Conservation (phyloP, 2,329 filamentous ascomycete species). For the Pseudopyricularia cyperi region DNA sequence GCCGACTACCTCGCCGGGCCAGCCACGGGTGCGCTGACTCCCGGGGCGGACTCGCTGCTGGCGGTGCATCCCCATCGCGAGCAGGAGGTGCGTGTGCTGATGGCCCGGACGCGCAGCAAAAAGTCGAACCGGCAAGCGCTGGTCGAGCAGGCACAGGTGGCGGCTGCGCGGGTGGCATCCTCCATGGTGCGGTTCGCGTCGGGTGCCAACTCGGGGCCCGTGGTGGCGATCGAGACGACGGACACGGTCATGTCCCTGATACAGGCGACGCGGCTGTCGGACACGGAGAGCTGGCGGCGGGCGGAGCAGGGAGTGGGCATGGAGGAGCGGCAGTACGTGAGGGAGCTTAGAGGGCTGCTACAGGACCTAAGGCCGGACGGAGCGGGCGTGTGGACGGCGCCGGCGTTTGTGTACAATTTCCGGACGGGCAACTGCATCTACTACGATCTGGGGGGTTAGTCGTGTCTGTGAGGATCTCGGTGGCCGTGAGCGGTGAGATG, state of each 20-base stretch:
- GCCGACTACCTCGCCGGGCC: not conserved
- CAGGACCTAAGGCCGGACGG: constrained; percentile 44
- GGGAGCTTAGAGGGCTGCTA: constrained; percentile 70
- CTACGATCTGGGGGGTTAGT: constrained; percentile 56
- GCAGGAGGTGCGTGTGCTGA: constrained; percentile 73
- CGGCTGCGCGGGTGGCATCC: constrained; percentile 49
- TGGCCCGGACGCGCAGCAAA: constrained; percentile 72
- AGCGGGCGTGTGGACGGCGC: constrained; percentile 38
- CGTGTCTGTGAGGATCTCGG: not conserved
- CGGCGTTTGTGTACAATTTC: constrained; percentile 88
- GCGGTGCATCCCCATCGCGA: constrained; percentile 12
- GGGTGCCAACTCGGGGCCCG: constrained; percentile 39
- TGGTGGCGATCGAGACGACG: constrained; percentile 77
- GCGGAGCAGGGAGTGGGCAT: constrained; percentile 68
- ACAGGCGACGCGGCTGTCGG: constrained; percentile 59
- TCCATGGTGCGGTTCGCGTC: constrained; percentile 37
- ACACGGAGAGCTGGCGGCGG: constrained; percentile 71
- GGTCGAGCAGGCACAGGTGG: constrained; percentile 60
- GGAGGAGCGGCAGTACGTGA: constrained; percentile 68
- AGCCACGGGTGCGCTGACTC: not conserved
- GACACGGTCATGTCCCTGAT: constrained; percentile 73
- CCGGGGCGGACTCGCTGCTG: not conserved
- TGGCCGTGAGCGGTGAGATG: too few species aligned
- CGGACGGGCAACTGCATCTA: constrained; percentile 72
- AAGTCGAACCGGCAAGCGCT: constrained; percentile 83